Evolutionary conservation across 257 asterid species (phyloP).

Genomic region (Orobanche coerulescens): DNA sequence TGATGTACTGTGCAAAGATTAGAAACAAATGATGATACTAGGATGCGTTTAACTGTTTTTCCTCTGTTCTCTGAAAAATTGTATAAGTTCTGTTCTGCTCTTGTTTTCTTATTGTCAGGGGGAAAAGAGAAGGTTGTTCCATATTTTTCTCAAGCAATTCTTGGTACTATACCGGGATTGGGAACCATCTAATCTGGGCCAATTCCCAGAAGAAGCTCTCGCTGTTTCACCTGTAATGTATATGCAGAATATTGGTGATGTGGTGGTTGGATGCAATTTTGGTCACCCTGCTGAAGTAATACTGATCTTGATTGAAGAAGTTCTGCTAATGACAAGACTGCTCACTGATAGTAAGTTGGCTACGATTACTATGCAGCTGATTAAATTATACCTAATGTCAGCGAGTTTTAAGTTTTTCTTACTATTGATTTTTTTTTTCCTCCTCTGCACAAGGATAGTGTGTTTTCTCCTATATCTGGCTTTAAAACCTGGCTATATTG

Average conservation of each 20-base stretch:
- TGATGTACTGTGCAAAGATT: not conserved
- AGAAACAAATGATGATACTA: slow-evolving; percentile 8
- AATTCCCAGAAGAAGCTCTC: slow-evolving; percentile 39
- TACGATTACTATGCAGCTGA: slow-evolving; percentile 17
- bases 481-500: slow-evolving; percentile 14
- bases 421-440: not conserved
- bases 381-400: slow-evolving; percentile 19
- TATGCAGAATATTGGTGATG: slow-evolving; percentile 37
- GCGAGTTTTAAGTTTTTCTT: slow-evolving; percentile 11
- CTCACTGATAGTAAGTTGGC: slow-evolving; percentile 69
- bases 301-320: slow-evolving; percentile 49
- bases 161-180: slow-evolving; percentile 52
- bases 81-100: slow-evolving; percentile 18
- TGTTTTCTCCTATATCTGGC: slow-evolving; percentile 3
- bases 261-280: slow-evolving; percentile 73
- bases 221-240: slow-evolving; percentile 26
- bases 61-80: slow-evolving; percentile 12
- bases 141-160: slow-evolving; percentile 80
- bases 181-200: slow-evolving; percentile 59
- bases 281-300: slow-evolving; percentile 90
- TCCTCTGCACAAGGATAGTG: slow-evolving; percentile 10
- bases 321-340: slow-evolving; percentile 42
- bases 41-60: slow-evolving; percentile 18
- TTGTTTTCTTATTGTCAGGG: slow-evolving; percentile 39
- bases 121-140: slow-evolving; percentile 61